Percentiles rank a stretch among this genome's conserved stretches.
These are phyloP conservation scores for Metahyphopichia silvanorum DNA, from an alignment of 805 yeast genomes.

Conservation along the genomic window DNA sequence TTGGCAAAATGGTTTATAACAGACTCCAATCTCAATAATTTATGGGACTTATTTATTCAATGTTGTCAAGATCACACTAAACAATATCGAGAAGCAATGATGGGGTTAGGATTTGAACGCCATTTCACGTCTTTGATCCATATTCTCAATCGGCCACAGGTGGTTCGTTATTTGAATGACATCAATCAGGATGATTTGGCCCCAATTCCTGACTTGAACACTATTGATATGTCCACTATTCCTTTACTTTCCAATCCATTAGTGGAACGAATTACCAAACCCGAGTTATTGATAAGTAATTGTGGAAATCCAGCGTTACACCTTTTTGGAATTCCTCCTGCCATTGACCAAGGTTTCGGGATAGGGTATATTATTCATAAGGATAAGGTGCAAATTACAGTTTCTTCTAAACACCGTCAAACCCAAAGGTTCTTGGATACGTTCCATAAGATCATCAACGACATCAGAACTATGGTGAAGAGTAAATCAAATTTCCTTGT, in stretches of 20 bases:
- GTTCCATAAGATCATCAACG: conserved; percentile 58
- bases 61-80: conserved; percentile 52
- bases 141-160: conserved; percentile 45
- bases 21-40: conserved; percentile 39
- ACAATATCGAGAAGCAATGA: conserved; percentile 49
- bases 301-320: conserved; percentile 91
- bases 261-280: conserved; percentile 30
- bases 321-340: conserved; percentile 90
- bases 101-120: conserved; percentile 69
- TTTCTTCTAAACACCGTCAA: conserved; percentile 86
- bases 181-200: conserved; percentile 38
- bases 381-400: conserved; percentile 75
- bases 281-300: conserved; percentile 60
- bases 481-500: conserved; percentile 31
- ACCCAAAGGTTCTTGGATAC: conserved; percentile 74
- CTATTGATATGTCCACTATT: conserved; percentile 8
- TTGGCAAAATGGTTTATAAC: conserved; percentile 66
- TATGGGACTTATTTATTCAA: conserved; percentile 49
- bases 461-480: conserved; percentile 49
- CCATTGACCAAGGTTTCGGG: conserved; percentile 88
- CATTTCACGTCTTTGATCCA: conserved; percentile 65
- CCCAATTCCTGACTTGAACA: conserved; percentile 18
- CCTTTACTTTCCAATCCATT: conserved; percentile 33
- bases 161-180: conserved; percentile 33
- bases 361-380: conserved; percentile 84